Evolutionary conservation across 805 yeast genomes (phyloP), one percentile per base, ranked within the genome.

Genomic region (Ogataea paradorogensis): DNA sequence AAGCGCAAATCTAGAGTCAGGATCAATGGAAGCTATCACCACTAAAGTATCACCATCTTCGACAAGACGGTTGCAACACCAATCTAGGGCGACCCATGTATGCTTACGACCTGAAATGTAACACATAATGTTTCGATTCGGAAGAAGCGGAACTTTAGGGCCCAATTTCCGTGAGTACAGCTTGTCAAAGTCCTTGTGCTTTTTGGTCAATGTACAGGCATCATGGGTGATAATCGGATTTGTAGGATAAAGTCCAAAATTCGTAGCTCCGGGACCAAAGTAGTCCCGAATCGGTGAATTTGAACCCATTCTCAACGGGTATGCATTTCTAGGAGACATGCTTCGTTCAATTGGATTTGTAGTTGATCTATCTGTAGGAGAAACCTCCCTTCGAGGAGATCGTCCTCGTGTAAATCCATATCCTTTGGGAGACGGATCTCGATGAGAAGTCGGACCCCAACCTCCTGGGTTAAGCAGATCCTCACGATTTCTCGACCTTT

Each of bases 41-140:
- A 84, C 75, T 9, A 85, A 60, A 10, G 78, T 71, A 58, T 85
- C 95, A 7, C 88, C 86, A 50, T 79, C 66, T 48, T 74, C 78
- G 3, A 82, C 59, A 9, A 82, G 62, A 29, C 69, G 63, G 33
- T 67, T 68, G 38, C 84, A 61, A 6, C 77, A 65, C 81, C 85
- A 85, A 58, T 85, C 95, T 20, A 85, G 59, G 1, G 88, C 80
- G 9, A 83, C 87, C 95, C 95, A 85, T 0, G 93, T 82, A 63
- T 84, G 91, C 40, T 66, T 70, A 43, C 91, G 65, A 3, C 88
- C 95, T 48, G 80, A 70, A 22, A 85, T 66, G 54, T 83, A 83
- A 21, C 82, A 78, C 56, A 84, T 54, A 5, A 84, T 66, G 1
- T 73, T 71, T 51, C 89, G 66, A 27, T 67, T 65, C 0, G 79